Conservation (phyloP, 306 rosid species). For the Leucaena leucocephala region DNA sequence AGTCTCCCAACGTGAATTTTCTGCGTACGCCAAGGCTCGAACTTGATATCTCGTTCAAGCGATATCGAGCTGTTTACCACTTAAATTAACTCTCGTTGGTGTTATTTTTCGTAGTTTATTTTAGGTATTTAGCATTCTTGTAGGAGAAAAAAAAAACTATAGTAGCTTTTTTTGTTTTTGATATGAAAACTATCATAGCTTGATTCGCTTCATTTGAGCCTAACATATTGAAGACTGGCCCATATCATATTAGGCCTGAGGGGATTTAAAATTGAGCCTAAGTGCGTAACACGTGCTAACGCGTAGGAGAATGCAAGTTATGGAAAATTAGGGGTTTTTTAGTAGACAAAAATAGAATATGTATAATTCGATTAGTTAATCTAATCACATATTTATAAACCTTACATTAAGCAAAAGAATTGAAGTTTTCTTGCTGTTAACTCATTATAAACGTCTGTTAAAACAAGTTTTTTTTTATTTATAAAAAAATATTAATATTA, state of each 20-base stretch:
- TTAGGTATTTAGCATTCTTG: too few relatives aligned
- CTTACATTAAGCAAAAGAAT: not conserved
- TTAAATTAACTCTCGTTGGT: too few relatives aligned
- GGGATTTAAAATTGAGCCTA: not conserved
- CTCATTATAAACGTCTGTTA: not conserved
- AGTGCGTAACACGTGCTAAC: too few relatives aligned
- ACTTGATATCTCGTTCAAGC: too few relatives aligned
- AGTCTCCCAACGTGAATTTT: too few relatives aligned
- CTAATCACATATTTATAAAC: not conserved
- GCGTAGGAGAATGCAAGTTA: not conserved
- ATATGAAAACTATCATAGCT: too few relatives aligned
- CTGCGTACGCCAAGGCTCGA: too few relatives aligned
- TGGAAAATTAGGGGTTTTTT: not conserved
- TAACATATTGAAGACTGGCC: too few relatives aligned
- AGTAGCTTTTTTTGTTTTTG: too few relatives aligned
- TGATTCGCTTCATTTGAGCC: not conserved
- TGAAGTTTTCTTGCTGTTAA: not conserved
- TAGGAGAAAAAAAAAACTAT: too few relatives aligned
- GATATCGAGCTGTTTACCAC: too few relatives aligned
- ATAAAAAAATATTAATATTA: not conserved
- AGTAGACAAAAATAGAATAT: not conserved
- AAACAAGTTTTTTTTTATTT: not conserved
- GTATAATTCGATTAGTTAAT: not conserved
- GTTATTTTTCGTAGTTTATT: too few relatives aligned
- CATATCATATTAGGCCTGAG: not conserved